Evolutionary conservation across 2,329 filamentous ascomycete genomes (phyloP).

Genomic region (Pestalotiopsis sp.): DNA sequence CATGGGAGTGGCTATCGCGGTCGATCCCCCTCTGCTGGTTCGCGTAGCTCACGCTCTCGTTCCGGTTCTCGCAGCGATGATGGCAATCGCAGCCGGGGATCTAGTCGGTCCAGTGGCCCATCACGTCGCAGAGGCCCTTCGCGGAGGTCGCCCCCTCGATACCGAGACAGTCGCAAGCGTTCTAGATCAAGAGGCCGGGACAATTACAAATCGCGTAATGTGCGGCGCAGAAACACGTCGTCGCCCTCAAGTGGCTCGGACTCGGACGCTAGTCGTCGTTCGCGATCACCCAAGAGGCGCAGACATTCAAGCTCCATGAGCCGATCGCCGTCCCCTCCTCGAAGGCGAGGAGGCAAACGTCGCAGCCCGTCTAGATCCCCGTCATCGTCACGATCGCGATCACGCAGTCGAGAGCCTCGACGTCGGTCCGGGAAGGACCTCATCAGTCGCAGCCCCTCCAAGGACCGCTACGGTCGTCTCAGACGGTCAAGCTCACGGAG

Average conservation of each 20-base stretch:
- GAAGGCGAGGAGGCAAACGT: constrained; percentile 38
- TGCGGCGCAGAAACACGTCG: constrained; percentile 29
- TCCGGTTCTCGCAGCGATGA: constrained; percentile 29
- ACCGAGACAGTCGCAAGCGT: constrained; percentile 28
- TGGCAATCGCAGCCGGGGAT: constrained; percentile 23
- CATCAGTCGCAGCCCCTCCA: constrained; percentile 38
- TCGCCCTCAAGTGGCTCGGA: constrained; percentile 27
- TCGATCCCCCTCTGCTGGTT: constrained; percentile 38
- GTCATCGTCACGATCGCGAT: constrained; percentile 41
- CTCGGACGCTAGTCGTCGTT: constrained; percentile 32
- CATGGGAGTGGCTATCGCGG: constrained; percentile 46
- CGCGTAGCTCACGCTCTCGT: constrained; percentile 32
- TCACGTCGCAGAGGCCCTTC: constrained; percentile 25
- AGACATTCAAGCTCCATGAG: constrained; percentile 52
- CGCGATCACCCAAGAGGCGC: constrained; percentile 52
- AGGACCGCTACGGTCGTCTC: constrained; percentile 35
- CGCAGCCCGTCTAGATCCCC: constrained; percentile 45
- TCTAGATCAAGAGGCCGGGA: constrained; percentile 30
- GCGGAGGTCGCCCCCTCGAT: constrained; percentile 29
- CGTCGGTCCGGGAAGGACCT: constrained; percentile 36
- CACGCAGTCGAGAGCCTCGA: constrained; percentile 35
- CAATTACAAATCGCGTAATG: constrained; percentile 24
- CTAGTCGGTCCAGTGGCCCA: constrained; percentile 26
- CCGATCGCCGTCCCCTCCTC: constrained; percentile 40
- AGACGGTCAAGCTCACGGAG: constrained; percentile 33